These are phyloP conservation scores for Xylaria flabelliformis DNA, from an alignment of 495 filamentous ascomycete genomes.

Conservation along the genomic window DNA sequence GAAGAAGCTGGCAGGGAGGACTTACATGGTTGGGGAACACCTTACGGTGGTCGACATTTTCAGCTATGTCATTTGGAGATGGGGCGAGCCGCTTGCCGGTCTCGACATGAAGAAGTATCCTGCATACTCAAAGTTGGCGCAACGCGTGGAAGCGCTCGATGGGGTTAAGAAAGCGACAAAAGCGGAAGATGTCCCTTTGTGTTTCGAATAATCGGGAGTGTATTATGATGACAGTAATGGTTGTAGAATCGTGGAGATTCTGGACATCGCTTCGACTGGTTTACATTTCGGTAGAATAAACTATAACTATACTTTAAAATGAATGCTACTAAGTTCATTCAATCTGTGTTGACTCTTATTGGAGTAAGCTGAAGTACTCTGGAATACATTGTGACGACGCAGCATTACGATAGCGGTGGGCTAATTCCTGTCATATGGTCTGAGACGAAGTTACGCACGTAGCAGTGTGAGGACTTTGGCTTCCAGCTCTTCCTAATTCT, in stretches of 20 bases:
- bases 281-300: neutral
- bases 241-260: neutral
- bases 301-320: neutral
- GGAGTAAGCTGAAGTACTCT: neutral
- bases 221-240: neutral
- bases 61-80: constrained; percentile 44
- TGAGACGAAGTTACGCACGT: neutral
- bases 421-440: neutral
- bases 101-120: constrained; percentile 40
- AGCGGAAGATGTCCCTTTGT: constrained; percentile 5
- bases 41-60: constrained; percentile 48
- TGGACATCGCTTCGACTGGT: neutral
- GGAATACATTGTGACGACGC: neutral
- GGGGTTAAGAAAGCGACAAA: constrained; percentile 30
- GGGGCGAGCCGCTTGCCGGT: constrained; percentile 30
- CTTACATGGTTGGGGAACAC: constrained; percentile 39
- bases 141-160: constrained; percentile 26
- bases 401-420: neutral
- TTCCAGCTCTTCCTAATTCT: neutral
- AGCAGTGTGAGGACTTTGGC: neutral
- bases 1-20: constrained; percentile 18
- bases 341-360: neutral
- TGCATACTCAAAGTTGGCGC: constrained; percentile 35
- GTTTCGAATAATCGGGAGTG: neutral
- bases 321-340: neutral